Evolutionary conservation across 1,284 basidiomycete species (phyloP).

Genomic region (Cerrena zonata): DNA sequence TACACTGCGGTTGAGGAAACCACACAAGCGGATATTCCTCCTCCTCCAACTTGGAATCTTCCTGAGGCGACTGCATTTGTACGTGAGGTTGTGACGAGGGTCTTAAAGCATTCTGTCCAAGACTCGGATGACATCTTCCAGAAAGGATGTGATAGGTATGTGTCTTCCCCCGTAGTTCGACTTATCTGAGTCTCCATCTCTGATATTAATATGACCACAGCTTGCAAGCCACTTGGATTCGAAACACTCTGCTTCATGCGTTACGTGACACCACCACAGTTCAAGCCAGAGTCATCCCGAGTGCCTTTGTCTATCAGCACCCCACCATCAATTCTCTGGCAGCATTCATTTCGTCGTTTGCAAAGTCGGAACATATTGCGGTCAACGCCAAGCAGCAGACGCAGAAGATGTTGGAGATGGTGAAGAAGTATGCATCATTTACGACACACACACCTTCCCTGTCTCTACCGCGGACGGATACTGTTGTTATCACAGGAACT

Average conservation of each 20-base stretch:
- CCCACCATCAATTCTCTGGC: slow-evolving; percentile 21
- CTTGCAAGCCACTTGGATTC: slow-evolving; percentile 29
- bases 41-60: slow-evolving; percentile 26
- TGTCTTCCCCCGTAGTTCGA: no score
- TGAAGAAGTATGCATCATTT: slow-evolving; percentile 30
- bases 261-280: slow-evolving; percentile 14
- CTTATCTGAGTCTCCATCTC: not conserved
- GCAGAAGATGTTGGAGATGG: slow-evolving; percentile 21
- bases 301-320: slow-evolving; percentile 26
- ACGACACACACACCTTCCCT: slow-evolving; percentile 16
- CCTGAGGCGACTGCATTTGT: slow-evolving; percentile 23
- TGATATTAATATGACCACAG: slow-evolving; percentile 9
- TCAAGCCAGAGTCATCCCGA: slow-evolving; percentile 8
- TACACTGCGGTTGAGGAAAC: slow-evolving; percentile 26
- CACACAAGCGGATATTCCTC: not conserved
- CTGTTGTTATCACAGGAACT: slow-evolving; percentile 25
- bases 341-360: slow-evolving; percentile 8
- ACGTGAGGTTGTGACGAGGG: slow-evolving; percentile 21
- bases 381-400: not conserved
- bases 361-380: not conserved
- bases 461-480: slow-evolving; percentile 7
- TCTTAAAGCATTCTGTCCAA: slow-evolving; percentile 18
- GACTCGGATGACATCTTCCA: slow-evolving; percentile 37
- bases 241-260: slow-evolving; percentile 27
- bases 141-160: slow-evolving; percentile 37